These are phyloP conservation scores for Leccinum rimulosum DNA, from an alignment of 768 basidiomycete genomes.

Conservation along the genomic window DNA sequence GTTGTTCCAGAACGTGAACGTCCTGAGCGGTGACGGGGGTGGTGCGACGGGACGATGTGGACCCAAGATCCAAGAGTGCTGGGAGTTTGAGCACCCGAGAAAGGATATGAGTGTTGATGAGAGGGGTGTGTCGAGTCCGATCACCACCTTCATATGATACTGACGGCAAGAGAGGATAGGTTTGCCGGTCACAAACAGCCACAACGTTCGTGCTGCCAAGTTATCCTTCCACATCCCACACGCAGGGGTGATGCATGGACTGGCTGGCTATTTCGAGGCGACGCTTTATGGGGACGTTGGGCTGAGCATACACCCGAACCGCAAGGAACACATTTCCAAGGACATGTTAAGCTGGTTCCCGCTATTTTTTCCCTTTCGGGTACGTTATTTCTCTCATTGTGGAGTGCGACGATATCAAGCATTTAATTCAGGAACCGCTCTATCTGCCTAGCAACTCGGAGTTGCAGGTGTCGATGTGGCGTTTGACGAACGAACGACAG, in stretches of 20 bases:
- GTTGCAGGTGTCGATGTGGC: constrained; percentile 91
- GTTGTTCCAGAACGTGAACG: constrained; percentile 93
- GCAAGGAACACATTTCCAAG: constrained; percentile 81
- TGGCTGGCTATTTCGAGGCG: constrained; percentile 97
- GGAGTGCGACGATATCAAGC: background rate
- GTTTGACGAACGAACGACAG: constrained; percentile 80
- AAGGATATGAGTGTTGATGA: constrained; percentile 72
- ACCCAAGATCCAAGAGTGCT: constrained; percentile 87
- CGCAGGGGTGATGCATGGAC: constrained; percentile 88
- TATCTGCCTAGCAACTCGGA: constrained; percentile 93
- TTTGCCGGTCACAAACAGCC: constrained; percentile 90
- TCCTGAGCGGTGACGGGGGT: constrained; percentile 75
- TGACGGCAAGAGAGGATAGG: constrained; percentile 44
- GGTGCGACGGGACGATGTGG: constrained; percentile 68
- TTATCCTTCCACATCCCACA: constrained; percentile 91
- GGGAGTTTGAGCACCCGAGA: constrained; percentile 95
- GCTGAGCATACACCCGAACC: constrained; percentile 89
- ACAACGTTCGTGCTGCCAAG: constrained; percentile 87
- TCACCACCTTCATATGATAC: background rate
- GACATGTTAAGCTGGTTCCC: constrained; percentile 99
- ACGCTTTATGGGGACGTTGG: constrained; percentile 88
- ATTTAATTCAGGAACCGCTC: constrained; percentile 68
- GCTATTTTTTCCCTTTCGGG: constrained; percentile 91
- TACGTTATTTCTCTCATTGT: constrained; percentile 34
- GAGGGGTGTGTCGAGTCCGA: constrained; percentile 46